Evolutionary conservation across 768 basidiomycete genomes (phyloP).

Genomic region (Phaeotremella fagi): DNA sequence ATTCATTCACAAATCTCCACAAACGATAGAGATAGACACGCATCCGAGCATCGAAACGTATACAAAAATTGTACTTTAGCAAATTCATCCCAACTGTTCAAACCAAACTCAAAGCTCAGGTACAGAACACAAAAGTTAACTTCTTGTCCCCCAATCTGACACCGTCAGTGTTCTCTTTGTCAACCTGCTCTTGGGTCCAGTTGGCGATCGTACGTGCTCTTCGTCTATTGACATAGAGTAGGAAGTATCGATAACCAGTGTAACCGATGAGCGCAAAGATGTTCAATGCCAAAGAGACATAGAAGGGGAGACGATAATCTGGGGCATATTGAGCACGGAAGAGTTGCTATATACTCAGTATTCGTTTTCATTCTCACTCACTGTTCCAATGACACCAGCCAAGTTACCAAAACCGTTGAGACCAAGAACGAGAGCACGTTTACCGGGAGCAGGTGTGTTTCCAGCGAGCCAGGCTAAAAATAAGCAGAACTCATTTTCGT

Average conservation of each 20-base stretch:
- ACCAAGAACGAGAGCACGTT: slow-evolving; percentile 15
- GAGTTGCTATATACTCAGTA: slow-evolving; percentile 7
- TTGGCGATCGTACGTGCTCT: slow-evolving; percentile 7
- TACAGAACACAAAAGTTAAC: slow-evolving; percentile 21
- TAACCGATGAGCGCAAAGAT: slow-evolving; percentile 12
- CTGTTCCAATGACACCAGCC: slow-evolving; percentile 10
- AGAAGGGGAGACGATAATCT: slow-evolving; percentile 14
- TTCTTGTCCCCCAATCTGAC: slow-evolving; percentile 20
- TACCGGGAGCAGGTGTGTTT: slow-evolving; percentile 18
- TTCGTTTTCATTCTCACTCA: background rate
- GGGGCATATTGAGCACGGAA: slow-evolving; percentile 16
- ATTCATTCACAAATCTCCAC: no score
- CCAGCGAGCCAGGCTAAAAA: slow-evolving; percentile 4
- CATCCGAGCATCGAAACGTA: no score
- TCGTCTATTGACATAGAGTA: slow-evolving; percentile 7
- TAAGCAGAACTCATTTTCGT: background rate
- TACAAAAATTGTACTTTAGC: no score
- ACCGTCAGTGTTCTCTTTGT: slow-evolving; percentile 10
- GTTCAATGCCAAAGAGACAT: slow-evolving; percentile 11
- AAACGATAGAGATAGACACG: no score
- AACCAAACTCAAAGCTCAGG: no score
- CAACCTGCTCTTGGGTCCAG: slow-evolving; percentile 15
- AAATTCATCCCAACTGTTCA: no score
- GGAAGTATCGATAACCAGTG: slow-evolving; percentile 1
- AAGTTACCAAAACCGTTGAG: slow-evolving; percentile 22